phyloP scores from a whole-genome alignment of 176 grass and related monocot species.

The Phyllostachys edulis region DNA sequence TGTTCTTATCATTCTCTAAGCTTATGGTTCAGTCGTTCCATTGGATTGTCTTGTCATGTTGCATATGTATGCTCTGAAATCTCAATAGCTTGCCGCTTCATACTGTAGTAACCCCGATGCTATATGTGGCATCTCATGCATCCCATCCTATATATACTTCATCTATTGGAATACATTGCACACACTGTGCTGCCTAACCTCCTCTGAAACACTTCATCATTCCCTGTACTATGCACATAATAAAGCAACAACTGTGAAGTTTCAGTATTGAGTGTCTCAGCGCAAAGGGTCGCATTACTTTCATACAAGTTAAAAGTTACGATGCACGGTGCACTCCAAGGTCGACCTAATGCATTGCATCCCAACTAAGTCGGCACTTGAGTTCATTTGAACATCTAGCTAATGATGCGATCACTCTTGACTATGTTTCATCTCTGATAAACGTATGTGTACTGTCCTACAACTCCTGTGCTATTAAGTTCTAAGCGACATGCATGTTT shows the following conservation, averaged over 20 bases:
- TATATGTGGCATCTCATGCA: background rate
- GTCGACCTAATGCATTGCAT: background rate
- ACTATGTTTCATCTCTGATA: background rate
- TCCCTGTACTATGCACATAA: background rate
- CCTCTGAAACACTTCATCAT: background rate
- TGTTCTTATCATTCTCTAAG: background rate
- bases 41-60: background rate
- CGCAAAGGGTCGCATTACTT: background rate
- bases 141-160: background rate
- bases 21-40: background rate
- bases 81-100: background rate
- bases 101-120: background rate
- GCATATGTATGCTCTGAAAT: background rate
- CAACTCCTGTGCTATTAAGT: slow-evolving; percentile 6
- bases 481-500: background rate
- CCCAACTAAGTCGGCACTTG: background rate
- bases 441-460: background rate
- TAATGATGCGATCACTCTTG: background rate
- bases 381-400: background rate
- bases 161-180: background rate
- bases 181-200: background rate
- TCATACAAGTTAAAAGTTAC: background rate
- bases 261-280: background rate
- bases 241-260: background rate
- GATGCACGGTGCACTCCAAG: background rate